phyloP scores from a whole-genome alignment of 495 filamentous ascomycete genomes.

The Neurospora sp. region DNA sequence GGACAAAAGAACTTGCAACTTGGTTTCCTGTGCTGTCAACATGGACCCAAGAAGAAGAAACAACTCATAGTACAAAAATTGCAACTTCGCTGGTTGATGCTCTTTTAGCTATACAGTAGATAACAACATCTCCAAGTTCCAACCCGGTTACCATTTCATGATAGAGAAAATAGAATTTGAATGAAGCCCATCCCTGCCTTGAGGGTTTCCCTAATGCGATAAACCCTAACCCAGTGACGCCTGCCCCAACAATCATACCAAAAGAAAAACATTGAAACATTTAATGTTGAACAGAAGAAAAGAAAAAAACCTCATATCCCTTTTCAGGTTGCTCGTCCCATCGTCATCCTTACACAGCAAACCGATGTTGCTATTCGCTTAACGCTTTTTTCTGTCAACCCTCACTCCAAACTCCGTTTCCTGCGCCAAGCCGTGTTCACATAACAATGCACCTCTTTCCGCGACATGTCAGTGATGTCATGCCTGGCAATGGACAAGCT shows the following conservation, averaged over 20 bases:
- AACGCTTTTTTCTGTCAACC: not conserved
- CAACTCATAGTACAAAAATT: not conserved
- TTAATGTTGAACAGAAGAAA: not conserved
- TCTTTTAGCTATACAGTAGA: not conserved
- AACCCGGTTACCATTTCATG: not conserved
- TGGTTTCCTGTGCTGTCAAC: not conserved
- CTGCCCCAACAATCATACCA: not conserved
- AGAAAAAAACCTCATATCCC: not conserved
- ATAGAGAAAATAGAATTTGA: not conserved
- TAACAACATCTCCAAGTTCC: not conserved
- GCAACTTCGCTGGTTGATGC: not conserved
- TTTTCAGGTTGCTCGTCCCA: not conserved
- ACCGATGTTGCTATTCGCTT: not conserved
- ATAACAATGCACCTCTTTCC: conserved; percentile 9
- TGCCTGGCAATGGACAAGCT: not conserved
- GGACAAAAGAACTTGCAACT: not conserved
- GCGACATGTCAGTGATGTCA: conserved; percentile 1
- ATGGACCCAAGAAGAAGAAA: not conserved
- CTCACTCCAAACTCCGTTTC: not conserved
- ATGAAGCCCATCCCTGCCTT: not conserved
- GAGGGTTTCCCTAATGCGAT: not conserved
- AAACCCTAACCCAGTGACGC: not conserved
- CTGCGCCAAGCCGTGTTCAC: conserved; percentile 4
- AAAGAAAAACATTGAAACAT: not conserved
- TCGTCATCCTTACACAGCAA: not conserved